A percentile compares a stretch with the other conserved stretches of the same genome.
These are phyloP conservation scores for Calonectria leucothoes DNA, from an alignment of 2,329 filamentous ascomycete species.

Conservation along the genomic window DNA sequence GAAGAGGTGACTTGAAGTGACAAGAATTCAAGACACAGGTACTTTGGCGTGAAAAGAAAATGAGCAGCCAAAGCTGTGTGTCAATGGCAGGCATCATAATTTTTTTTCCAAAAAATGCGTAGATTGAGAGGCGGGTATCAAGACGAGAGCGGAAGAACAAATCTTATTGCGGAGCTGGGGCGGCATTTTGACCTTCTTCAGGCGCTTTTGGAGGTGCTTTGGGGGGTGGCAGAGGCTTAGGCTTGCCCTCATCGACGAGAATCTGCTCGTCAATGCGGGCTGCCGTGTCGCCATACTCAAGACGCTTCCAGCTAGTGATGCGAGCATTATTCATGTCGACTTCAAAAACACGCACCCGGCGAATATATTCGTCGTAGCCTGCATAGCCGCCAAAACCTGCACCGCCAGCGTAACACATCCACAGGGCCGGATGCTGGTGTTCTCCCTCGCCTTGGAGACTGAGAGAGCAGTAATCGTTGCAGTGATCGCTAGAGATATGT, in stretches of 20 bases:
- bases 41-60: neutral
- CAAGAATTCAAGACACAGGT: constrained; percentile 7
- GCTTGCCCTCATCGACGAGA: constrained; percentile 71
- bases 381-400: constrained; percentile 95
- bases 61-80: neutral
- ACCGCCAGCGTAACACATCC: constrained; percentile 98
- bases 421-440: constrained; percentile 75
- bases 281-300: constrained; percentile 73
- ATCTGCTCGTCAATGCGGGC: constrained; percentile 72
- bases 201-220: neutral
- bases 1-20: constrained; percentile 8
- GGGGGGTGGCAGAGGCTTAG: constrained; percentile 30
- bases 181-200: neutral
- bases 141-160: neutral
- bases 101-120: constrained; percentile 2
- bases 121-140: neutral
- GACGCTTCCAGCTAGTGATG: constrained; percentile 91
- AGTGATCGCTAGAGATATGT: constrained; percentile 76
- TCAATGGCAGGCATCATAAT: neutral
- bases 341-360: constrained; percentile 89
- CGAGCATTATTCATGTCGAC: constrained; percentile 91
- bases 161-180: constrained; percentile 8
- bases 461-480: constrained; percentile 94
- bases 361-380: constrained; percentile 86
- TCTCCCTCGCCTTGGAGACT: constrained; percentile 56